phyloP scores from a whole-genome alignment of 1,284 basidiomycete genomes.

The Cutaneotrichosporon dermatis region DNA sequence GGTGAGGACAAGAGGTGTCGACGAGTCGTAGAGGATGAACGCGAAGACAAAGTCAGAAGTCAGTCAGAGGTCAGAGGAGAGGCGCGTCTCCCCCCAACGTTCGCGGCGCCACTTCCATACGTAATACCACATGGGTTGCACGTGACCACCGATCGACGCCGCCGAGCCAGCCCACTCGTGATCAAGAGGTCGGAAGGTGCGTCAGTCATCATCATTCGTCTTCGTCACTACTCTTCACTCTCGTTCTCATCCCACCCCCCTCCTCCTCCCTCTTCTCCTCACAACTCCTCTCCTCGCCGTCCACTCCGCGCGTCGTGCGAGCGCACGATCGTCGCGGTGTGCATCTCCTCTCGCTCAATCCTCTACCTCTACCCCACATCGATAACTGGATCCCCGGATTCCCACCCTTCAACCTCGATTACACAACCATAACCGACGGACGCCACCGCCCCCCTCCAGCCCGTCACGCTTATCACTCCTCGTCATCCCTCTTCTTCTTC shows the following conservation, averaged over 20 bases:
- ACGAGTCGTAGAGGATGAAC: background rate
- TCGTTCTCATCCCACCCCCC: background rate
- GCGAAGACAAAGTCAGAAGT: background rate
- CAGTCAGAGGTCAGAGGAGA: background rate
- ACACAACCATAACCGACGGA: no score
- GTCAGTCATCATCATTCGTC: no score
- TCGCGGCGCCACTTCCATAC: background rate
- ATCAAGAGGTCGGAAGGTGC: no score
- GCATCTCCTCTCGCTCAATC: background rate
- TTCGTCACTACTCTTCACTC: background rate
- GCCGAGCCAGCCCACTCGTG: no score
- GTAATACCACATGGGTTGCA: background rate
- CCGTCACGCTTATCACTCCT: background rate
- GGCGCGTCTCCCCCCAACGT: background rate
- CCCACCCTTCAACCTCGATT: background rate
- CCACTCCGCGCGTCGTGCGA: background rate
- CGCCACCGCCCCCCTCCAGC: no score
- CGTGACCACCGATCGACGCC: background rate
- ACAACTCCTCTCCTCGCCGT: background rate
- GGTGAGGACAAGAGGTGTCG: no score
- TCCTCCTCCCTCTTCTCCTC: background rate
- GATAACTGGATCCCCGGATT: background rate
- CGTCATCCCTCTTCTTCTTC: no score
- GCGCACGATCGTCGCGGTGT: background rate
- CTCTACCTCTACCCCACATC: background rate